Conservation (phyloP, 2,329 filamentous ascomycete species). For the Aspergillus jensenii region DNA sequence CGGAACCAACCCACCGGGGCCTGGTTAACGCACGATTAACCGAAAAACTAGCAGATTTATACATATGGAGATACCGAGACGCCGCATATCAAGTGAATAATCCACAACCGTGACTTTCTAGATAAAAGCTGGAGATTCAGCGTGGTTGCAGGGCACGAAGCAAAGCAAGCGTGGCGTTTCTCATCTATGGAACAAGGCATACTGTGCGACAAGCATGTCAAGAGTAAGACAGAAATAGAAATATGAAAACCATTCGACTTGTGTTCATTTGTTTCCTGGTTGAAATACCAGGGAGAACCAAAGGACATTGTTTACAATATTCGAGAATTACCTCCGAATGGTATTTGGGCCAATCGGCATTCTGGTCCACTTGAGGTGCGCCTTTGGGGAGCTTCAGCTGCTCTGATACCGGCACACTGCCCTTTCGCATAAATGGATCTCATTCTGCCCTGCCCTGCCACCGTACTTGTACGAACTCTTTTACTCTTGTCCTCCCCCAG, state of each 20-base stretch:
- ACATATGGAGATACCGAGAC: conserved; percentile 4
- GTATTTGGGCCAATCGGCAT: neutral
- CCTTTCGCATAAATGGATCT: no score
- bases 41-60: conserved; percentile 7
- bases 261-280: neutral
- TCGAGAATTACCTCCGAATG: neutral
- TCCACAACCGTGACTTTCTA: conserved; percentile 9
- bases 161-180: no score
- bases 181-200: neutral
- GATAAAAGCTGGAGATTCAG: neutral
- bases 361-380: neutral
- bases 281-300: neutral
- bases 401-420: no score
- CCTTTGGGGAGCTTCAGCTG: neutral
- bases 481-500: neutral
- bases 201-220: neutral
- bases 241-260: neutral
- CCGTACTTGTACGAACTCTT: neutral
- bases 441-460: neutral
- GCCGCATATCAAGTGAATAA: conserved; percentile 5
- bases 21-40: neutral
- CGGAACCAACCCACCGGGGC: neutral
- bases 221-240: neutral
- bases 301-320: neutral
- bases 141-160: no score